Evolutionary conservation across 2,329 filamentous ascomycete genomes (phyloP), one percentile per base, ranked within the genome.

Genomic region (Botryotinia narcissicola): DNA sequence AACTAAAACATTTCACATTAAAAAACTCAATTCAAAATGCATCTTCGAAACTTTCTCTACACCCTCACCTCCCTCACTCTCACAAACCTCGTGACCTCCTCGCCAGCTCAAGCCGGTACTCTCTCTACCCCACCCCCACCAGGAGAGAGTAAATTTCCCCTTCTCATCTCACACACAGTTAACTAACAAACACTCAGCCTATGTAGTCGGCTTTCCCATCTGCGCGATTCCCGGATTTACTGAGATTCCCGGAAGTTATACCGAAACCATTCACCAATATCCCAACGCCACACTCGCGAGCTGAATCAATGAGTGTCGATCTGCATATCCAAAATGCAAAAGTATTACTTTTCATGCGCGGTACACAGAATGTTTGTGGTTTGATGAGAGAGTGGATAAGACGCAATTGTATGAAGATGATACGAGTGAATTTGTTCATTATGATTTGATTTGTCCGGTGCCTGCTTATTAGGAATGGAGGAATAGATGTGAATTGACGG

Each of bases 301-400:
- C 10, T 72, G 71, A 5, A 60, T 72, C 4, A 72, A 72, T 12
- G 71, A 72, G 40, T 72, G 71, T 48, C 71, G 71, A 35, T 20
- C 20, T 22, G 71, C 71, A 3, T 72, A 61, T 60, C 71, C 71
- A 3, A 32, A 42, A 16, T 72, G 71, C 42, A 18, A 69, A 10
- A 72, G 71, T 40, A 69, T 72, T 6, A 63, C 62, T 20, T 72
- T 60, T 61, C 40, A 72, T 32, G 62, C 54, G 4, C 16, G 32
- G 16, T 72, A 72, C 40, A 40, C 29, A 12, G 71, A 72, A 42
- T 72, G 71, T 51, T 68, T 72, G 54, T 72, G 62, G 62, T 72
- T 37, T 42, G 32, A 72, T 40, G 35, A 42, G 32, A 32, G 9
- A 35, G 71, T 72, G 3, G 42, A 42, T 29, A 42, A 40, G 51